These are phyloP conservation scores for Mycocentrospora acerina DNA, from an alignment of 2,329 filamentous ascomycete species.

Conservation along the genomic window DNA sequence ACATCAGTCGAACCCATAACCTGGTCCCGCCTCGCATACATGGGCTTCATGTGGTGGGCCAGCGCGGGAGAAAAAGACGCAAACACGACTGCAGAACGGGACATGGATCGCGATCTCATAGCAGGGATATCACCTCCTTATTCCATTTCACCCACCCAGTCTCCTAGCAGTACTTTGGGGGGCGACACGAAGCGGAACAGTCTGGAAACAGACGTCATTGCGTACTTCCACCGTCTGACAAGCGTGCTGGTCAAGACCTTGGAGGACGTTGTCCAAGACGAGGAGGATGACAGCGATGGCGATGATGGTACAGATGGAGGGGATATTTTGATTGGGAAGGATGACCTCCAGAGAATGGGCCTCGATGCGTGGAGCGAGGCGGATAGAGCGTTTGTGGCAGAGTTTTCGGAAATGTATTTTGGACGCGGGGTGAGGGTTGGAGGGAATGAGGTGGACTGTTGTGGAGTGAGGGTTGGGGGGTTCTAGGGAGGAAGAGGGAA, in stretches of 20 bases:
- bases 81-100: constrained; percentile 56
- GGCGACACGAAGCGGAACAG: constrained; percentile 47
- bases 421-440: constrained; percentile 63
- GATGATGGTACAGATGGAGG: constrained; percentile 23
- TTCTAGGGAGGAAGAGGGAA: constrained; percentile 16
- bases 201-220: constrained; percentile 72
- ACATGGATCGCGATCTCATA: constrained; percentile 50
- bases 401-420: constrained; percentile 67
- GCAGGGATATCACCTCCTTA: too few relatives aligned
- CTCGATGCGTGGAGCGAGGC: constrained; percentile 74
- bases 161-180: too few relatives aligned
- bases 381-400: constrained; percentile 69
- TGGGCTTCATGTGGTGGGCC: constrained; percentile 88
- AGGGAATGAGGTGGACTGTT: constrained; percentile 71
- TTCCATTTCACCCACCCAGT: too few relatives aligned
- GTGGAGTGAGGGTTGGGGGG: constrained; percentile 62
- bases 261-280: constrained; percentile 61
- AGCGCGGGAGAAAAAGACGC: constrained; percentile 72
- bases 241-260: constrained; percentile 64
- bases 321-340: constrained; percentile 58
- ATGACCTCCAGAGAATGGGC: constrained; percentile 70
- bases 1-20: constrained; percentile 57
- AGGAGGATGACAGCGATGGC: constrained; percentile 44
- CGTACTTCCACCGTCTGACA: constrained; percentile 79
- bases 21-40: constrained; percentile 75